A percentile compares a stretch with the other conserved stretches of the same genome.
phyloP scores from a whole-genome alignment of 1,284 basidiomycete species.

The Marasmius fiardii region DNA sequence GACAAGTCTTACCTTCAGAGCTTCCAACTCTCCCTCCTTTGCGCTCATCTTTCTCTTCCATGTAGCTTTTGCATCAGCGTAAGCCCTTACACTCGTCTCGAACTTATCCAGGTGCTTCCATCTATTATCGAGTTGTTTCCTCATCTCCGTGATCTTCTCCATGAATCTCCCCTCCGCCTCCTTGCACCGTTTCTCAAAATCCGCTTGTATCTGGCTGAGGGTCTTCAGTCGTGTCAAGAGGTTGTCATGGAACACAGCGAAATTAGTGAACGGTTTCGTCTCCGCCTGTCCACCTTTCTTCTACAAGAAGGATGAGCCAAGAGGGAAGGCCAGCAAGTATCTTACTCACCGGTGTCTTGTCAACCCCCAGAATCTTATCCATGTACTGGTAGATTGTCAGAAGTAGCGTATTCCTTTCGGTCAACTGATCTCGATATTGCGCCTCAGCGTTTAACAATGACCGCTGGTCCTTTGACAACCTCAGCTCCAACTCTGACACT shows the following conservation, averaged over 20 bases:
- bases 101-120: conserved; percentile 96
- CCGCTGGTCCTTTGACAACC: conserved; percentile 83
- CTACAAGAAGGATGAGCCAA: conserved; percentile 28
- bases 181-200: conserved; percentile 86
- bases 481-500: conserved; percentile 74
- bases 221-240: conserved; percentile 85
- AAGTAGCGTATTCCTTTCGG: conserved; percentile 88
- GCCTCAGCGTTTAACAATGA: conserved; percentile 68
- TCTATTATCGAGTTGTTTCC: conserved; percentile 83
- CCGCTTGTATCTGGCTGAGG: conserved; percentile 78
- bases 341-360: conserved; percentile 72
- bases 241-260: conserved; percentile 91
- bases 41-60: conserved; percentile 83
- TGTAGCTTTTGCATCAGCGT: conserved; percentile 78
- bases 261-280: conserved; percentile 91
- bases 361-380: conserved; percentile 89
- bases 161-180: conserved; percentile 72
- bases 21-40: conserved; percentile 90
- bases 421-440: conserved; percentile 86
- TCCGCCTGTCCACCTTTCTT: conserved; percentile 73
- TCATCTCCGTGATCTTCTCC: conserved; percentile 77
- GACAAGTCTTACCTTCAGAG: conserved; percentile 58
- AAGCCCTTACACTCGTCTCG: conserved; percentile 82
- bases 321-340: conserved; percentile 9
- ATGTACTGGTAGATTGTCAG: conserved; percentile 94